These are phyloP conservation scores for Rhododendron molle DNA, from an alignment of 148 eudicot species.

Conservation along the genomic window DNA sequence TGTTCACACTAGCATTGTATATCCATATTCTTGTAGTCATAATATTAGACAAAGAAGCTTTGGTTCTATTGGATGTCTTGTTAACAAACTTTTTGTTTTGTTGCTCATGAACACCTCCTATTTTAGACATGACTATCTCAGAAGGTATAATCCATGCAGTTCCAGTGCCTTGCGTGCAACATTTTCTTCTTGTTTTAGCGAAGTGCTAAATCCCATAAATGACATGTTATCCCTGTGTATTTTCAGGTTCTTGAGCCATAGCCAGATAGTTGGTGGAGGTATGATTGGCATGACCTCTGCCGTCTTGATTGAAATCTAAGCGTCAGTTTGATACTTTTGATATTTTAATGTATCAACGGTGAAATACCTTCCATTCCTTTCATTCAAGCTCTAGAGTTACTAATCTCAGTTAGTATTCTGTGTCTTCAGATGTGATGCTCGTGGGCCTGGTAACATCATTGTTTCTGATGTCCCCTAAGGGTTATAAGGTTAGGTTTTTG, in stretches of 20 bases:
- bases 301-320: constrained; percentile 10
- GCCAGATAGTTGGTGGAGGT: constrained; percentile 28
- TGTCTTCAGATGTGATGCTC: neutral
- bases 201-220: neutral
- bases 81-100: neutral
- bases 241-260: constrained; percentile 26
- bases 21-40: neutral
- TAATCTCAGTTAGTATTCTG: neutral
- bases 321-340: constrained; percentile 4
- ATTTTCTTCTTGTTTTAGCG: neutral
- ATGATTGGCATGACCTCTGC: constrained; percentile 20
- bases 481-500: neutral
- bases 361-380: neutral
- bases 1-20: neutral
- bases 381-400: constrained; percentile 9
- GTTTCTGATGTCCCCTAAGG: neutral
- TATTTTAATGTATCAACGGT: neutral
- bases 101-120: neutral
- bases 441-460: neutral
- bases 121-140: neutral
- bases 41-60: neutral
- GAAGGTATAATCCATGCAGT: neutral
- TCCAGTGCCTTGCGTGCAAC: constrained; percentile 1
- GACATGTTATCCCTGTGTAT: constrained; percentile 11
- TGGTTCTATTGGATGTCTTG: neutral